Evolutionary conservation across 148 eudicot genomes (phyloP).

Genomic region (Silene conica): DNA sequence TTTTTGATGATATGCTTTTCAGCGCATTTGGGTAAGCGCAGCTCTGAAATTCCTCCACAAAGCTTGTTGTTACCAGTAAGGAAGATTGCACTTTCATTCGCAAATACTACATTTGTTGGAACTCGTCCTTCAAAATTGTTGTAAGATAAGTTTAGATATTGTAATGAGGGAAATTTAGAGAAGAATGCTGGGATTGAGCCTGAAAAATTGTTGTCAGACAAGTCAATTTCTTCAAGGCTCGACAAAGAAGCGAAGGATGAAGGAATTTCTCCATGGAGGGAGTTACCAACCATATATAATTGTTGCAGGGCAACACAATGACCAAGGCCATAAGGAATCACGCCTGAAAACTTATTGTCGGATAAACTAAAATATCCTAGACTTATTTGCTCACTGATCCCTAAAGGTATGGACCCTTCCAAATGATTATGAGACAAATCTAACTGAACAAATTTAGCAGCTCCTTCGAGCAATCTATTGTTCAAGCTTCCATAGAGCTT

Average conservation of each 20-base stretch:
- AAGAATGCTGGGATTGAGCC: conserved; percentile 21
- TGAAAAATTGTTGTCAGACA: conserved; percentile 20
- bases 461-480: not conserved
- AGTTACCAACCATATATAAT: conserved; percentile 4
- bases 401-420: conserved; percentile 23
- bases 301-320: not conserved
- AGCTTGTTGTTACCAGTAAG: conserved; percentile 28
- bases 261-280: conserved; percentile 23
- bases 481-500: not conserved
- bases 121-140: conserved; percentile 36
- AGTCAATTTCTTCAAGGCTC: not conserved
- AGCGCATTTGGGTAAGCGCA: conserved; percentile 30
- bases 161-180: conserved; percentile 5
- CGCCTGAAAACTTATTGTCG: conserved; percentile 12
- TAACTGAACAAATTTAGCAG: not conserved
- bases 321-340: conserved; percentile 16
- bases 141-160: conserved; percentile 26
- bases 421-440: not conserved
- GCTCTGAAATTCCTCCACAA: conserved; percentile 34
- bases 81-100: conserved; percentile 25
- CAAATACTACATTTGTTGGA: conserved; percentile 30
- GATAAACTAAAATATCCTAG: conserved; percentile 1
- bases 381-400: conserved; percentile 3
- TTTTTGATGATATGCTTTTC: not conserved
- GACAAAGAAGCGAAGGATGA: conserved; percentile 5